A percentile compares a stretch with the other conserved stretches of the same genome.
These are phyloP conservation scores for Aspergillus fischeri DNA, from an alignment of 2,329 filamentous ascomycete genomes.

Conservation along the genomic window DNA sequence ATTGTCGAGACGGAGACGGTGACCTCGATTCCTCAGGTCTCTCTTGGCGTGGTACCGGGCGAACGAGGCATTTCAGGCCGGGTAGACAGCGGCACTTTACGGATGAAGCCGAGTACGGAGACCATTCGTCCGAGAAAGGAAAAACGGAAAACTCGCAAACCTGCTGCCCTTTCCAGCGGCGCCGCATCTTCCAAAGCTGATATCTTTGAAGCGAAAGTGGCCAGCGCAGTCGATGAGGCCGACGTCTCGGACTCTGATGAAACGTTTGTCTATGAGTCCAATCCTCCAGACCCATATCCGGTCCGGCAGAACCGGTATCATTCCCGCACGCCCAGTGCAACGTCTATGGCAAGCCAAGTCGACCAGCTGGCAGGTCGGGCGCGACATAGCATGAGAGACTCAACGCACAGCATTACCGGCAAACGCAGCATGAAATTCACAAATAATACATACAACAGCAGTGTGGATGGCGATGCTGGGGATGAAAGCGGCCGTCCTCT, in stretches of 20 bases:
- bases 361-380: slow-evolving; percentile 49
- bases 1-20: slow-evolving; percentile 98
- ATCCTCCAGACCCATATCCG: slow-evolving; percentile 63
- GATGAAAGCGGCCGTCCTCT: slow-evolving; percentile 59
- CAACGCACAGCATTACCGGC: slow-evolving; percentile 58
- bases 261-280: slow-evolving; percentile 98
- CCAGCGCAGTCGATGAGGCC: slow-evolving; percentile 90
- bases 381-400: slow-evolving; percentile 66
- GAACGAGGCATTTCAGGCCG: slow-evolving; percentile 56
- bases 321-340: slow-evolving; percentile 89
- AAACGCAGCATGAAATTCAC: slow-evolving; percentile 98
- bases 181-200: slow-evolving; percentile 91
- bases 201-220: slow-evolving; percentile 95
- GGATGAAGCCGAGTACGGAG: slow-evolving; percentile 86
- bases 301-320: slow-evolving; percentile 70
- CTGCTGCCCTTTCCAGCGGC: slow-evolving; percentile 48
- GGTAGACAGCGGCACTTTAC: slow-evolving; percentile 67
- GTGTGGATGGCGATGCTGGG: slow-evolving; percentile 62
- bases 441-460: slow-evolving; percentile 67
- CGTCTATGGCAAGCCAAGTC: slow-evolving; percentile 60
- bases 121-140: slow-evolving; percentile 94
- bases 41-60: slow-evolving; percentile 59
- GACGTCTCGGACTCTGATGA: slow-evolving; percentile 97
- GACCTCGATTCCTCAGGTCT: slow-evolving; percentile 79
- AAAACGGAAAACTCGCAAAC: slow-evolving; percentile 78